Percentiles rank a stretch among this genome's conserved stretches.
These are phyloP conservation scores for Auricularia heimuer DNA, from an alignment of 768 basidiomycete genomes.

Conservation along the genomic window DNA sequence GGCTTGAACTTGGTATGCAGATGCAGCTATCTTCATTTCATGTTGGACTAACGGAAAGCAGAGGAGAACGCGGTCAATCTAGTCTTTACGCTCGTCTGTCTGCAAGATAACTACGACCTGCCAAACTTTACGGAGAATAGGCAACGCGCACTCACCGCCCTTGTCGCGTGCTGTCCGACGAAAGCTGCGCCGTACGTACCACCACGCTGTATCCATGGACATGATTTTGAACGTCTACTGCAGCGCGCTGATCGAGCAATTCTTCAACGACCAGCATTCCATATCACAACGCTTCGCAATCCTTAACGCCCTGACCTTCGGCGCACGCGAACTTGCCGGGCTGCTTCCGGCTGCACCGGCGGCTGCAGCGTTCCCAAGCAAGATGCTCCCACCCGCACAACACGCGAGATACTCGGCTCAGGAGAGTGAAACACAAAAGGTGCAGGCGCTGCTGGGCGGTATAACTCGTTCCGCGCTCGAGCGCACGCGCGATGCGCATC, in stretches of 20 bases:
- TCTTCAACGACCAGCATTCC: slow-evolving; percentile 91
- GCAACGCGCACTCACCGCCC: slow-evolving; percentile 66
- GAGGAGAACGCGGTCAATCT: slow-evolving; percentile 88
- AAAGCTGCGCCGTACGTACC: slow-evolving; percentile 70
- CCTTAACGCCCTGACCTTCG: slow-evolving; percentile 76
- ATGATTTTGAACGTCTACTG: neutral
- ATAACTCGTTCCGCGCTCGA: slow-evolving; percentile 58
- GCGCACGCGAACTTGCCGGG: slow-evolving; percentile 72
- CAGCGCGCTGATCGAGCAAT: slow-evolving; percentile 82
- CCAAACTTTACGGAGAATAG: slow-evolving; percentile 66
- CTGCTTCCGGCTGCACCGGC: slow-evolving; percentile 23
- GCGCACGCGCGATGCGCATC: slow-evolving; percentile 44
- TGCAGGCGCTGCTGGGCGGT: slow-evolving; percentile 51
- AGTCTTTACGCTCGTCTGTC: slow-evolving; percentile 54
- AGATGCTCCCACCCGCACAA: slow-evolving; percentile 57
- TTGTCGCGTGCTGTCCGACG: slow-evolving; percentile 69
- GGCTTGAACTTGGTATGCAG: slow-evolving; percentile 74
- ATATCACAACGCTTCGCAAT: slow-evolving; percentile 75
- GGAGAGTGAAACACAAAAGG: slow-evolving; percentile 26
- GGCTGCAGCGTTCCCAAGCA: slow-evolving; percentile 63
- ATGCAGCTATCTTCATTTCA: neutral
- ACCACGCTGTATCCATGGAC: neutral
- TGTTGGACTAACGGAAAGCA: slow-evolving; percentile 22
- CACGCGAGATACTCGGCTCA: slow-evolving; percentile 57
- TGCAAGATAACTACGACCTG: slow-evolving; percentile 82